Evolutionary conservation across 2,329 filamentous ascomycete genomes (phyloP).

Genomic region (Botrytis sinoallii): DNA sequence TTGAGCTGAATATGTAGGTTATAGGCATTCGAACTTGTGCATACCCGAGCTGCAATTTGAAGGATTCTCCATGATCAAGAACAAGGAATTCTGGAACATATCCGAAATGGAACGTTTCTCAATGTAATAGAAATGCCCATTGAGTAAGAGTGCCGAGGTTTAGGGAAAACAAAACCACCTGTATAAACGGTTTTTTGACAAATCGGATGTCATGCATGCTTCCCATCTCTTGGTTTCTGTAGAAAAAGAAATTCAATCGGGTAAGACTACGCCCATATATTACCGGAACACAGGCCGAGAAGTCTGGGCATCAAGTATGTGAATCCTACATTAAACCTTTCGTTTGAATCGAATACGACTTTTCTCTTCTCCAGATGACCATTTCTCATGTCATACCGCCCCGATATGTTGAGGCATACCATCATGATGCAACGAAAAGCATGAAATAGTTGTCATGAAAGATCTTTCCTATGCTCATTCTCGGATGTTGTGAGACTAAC

Average conservation of each 20-base stretch:
- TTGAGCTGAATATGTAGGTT: constrained; percentile 10
- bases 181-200: neutral
- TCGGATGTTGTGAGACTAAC: neutral
- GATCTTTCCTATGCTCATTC: neutral
- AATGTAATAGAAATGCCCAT: constrained; percentile 3
- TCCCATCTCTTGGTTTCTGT: neutral
- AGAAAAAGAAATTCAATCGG: neutral
- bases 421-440: neutral
- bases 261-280: neutral
- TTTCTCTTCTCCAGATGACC: neutral
- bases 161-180: neutral
- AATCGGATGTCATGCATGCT: constrained; percentile 8
- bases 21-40: neutral
- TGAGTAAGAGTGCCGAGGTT: neutral
- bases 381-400: neutral
- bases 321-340: neutral
- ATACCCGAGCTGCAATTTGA: neutral
- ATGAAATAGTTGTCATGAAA: neutral
- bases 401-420: neutral
- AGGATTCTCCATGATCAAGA: neutral
- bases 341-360: neutral
- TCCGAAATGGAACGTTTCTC: neutral
- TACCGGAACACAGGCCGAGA: constrained; percentile 8
- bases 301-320: constrained; percentile 4
- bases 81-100: neutral